Base-by-base conservation (phyloP, 208 protist genomes). In the Leishmania tropica region DNA sequence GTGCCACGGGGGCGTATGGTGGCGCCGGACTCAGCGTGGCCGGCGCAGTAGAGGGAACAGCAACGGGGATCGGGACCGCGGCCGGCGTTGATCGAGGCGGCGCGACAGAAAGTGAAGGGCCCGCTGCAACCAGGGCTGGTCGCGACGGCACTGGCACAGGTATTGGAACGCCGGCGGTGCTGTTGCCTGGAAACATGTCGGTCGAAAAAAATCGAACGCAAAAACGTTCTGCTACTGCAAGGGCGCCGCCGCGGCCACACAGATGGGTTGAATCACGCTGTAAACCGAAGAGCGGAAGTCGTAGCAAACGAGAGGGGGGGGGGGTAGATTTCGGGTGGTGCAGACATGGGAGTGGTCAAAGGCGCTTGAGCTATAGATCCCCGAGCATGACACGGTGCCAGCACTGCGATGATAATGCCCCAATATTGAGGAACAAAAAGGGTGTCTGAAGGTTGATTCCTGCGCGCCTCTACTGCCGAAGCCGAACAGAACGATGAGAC, bases 81-180 rank as follows among this genome's bases (percentile, higher is more conserved):
- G 85, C 11, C 21, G 72, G 64, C 31, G 65, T 54, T 31, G 60
- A 24, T 31, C n/a, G 62, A 62, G 48, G 47, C 31, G 73, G 53
- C 65, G 67, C 37, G 1, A 87, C 28, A 54, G 74, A 37, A 17
- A 73, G 67, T 54, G 31, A 19, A 24, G 79, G 40, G 7, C 51
- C 54, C 17, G 47, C 48, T 47, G 40, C 71, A 19, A 76, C 31
- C 19, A n/a, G 73, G 35, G 51, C 48, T 8, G 72, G 65, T 64
- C 28, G 13, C n/a, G 60, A 78, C 31, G 81, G 81, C 56, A 51
- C 31, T 24, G 81, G 58, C 10, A 77, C 79, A 4, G 83, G 79
- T 47, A 81, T 24, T 31, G 73, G 17, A 62, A 47, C 0, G 58
- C 42, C 47, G 68, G n/a, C 58, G 40, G 47, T 15, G 67, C 81